A percentile compares a stretch with the other conserved stretches of the same genome.
Evolutionary conservation across 805 yeast genomes (phyloP).

Genomic region (Candida mattraensis): DNA sequence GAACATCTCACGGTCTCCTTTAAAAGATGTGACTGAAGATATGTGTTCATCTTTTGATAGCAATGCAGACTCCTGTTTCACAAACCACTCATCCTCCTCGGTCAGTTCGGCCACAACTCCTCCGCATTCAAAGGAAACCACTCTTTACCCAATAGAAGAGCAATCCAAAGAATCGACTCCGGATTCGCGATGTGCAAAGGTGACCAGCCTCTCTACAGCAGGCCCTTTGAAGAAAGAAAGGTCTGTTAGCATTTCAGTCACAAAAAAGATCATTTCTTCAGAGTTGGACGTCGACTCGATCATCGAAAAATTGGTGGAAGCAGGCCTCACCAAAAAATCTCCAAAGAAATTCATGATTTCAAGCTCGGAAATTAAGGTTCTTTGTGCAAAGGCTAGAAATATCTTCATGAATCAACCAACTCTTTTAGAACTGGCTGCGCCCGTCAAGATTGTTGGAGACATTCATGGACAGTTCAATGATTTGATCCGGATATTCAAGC

Average conservation of each 20-base stretch:
- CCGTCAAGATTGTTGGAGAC: slow-evolving; percentile 83
- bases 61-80: slow-evolving; percentile 39
- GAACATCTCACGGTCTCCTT: slow-evolving; percentile 20
- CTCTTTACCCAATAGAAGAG: slow-evolving; percentile 33
- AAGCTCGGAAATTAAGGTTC: slow-evolving; percentile 52
- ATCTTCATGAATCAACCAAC: slow-evolving; percentile 66
- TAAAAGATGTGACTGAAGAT: slow-evolving; percentile 13
- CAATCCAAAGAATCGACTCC: slow-evolving; percentile 33
- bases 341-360: slow-evolving; percentile 52
- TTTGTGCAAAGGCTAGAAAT: slow-evolving; percentile 58
- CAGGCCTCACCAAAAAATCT: slow-evolving; percentile 45
- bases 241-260: slow-evolving; percentile 2
- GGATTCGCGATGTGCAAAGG: slow-evolving; percentile 18
- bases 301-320: slow-evolving; percentile 56
- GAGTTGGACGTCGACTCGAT: slow-evolving; percentile 57
- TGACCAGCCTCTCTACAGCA: slow-evolving; percentile 1
- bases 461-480: slow-evolving; percentile 70
- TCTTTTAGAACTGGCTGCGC: slow-evolving; percentile 64
- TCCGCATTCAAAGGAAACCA: slow-evolving; percentile 17
- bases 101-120: slow-evolving; percentile 31
- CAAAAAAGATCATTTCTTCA: slow-evolving; percentile 1
- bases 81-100: slow-evolving; percentile 30
- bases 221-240: slow-evolving; percentile 3
- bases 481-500: slow-evolving; percentile 51
- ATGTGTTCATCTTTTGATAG: slow-evolving; percentile 43